These are phyloP conservation scores for Hippophae tibetana DNA, from an alignment of 306 rosid species.

Conservation along the genomic window DNA sequence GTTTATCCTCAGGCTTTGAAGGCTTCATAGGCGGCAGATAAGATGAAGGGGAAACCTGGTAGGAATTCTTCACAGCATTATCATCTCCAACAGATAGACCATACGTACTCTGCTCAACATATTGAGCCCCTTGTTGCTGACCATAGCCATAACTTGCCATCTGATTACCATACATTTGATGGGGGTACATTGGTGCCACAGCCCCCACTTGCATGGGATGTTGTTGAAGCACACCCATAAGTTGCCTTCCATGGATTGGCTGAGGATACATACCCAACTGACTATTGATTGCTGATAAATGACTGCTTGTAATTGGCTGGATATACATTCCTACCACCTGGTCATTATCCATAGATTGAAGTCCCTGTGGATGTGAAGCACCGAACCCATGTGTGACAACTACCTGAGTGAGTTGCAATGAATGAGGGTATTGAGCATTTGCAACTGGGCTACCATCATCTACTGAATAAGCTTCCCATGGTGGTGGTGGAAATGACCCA, in stretches of 20 bases:
- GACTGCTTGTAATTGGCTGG: constrained; percentile 52
- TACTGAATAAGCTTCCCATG: constrained; percentile 84
- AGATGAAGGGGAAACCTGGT: constrained; percentile 65
- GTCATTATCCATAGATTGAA: constrained; percentile 50
- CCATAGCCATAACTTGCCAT: constrained; percentile 56
- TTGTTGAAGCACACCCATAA: constrained; percentile 51
- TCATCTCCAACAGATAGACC: constrained; percentile 64
- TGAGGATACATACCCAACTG: constrained; percentile 42
- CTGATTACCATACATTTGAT: constrained; percentile 75
- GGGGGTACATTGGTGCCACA: constrained; percentile 51
- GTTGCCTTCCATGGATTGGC: constrained; percentile 23
- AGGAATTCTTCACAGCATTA: constrained; percentile 38
- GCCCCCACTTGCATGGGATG: constrained; percentile 42
- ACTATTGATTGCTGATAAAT: constrained; percentile 42
- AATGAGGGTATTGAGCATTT: constrained; percentile 49
- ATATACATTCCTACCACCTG: constrained; percentile 57
- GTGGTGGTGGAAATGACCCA: constrained; percentile 92
- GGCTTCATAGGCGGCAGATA: constrained; percentile 59
- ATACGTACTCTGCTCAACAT: constrained; percentile 72
- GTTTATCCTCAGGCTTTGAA: constrained; percentile 82
- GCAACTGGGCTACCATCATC: constrained; percentile 45
- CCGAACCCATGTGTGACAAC: constrained; percentile 43
- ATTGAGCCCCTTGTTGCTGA: constrained; percentile 59
- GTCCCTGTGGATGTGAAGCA: constrained; percentile 45
- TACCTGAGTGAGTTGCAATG: constrained; percentile 21